These are phyloP conservation scores for Pezicula carpinea DNA, from an alignment of 2,329 filamentous ascomycete genomes.

Conservation along the genomic window DNA sequence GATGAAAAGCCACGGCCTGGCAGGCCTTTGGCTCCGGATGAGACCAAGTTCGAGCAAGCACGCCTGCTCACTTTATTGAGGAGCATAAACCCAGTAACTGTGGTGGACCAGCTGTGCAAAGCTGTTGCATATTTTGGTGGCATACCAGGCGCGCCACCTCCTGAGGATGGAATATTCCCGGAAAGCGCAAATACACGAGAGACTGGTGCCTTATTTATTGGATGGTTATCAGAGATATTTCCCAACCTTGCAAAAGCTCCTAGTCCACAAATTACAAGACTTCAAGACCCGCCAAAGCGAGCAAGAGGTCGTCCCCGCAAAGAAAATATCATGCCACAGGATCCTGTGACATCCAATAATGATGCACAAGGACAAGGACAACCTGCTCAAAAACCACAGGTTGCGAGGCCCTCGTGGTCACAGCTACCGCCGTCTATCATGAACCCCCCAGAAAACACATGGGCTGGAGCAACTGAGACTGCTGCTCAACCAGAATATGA, in stretches of 20 bases:
- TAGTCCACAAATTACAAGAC: conserved; percentile 15
- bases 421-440: neutral
- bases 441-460: neutral
- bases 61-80: conserved; percentile 53
- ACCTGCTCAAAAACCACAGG: neutral
- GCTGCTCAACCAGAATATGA: neutral
- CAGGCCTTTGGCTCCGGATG: conserved; percentile 36
- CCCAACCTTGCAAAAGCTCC: conserved; percentile 31
- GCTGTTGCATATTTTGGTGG: conserved; percentile 61
- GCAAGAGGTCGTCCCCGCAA: conserved; percentile 5
- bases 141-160: conserved; percentile 49
- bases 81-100: conserved; percentile 47
- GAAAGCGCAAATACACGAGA: conserved; percentile 52
- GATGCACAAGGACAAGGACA: neutral
- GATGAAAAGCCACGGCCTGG: conserved; percentile 21
- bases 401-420: neutral
- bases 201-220: conserved; percentile 51
- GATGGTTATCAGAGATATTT: conserved; percentile 61
- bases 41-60: conserved; percentile 56
- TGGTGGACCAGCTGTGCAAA: conserved; percentile 60
- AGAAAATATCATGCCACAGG: conserved; percentile 23
- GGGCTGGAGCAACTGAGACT: neutral
- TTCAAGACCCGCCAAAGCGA: conserved; percentile 5
- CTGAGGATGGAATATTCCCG: conserved; percentile 47
- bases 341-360: conserved; percentile 15